Percentiles rank a stretch among this genome's conserved stretches.
Evolutionary conservation across 2,329 filamentous ascomycete species (phyloP).

Genomic region (Microdochium trichocladiopsis): DNA sequence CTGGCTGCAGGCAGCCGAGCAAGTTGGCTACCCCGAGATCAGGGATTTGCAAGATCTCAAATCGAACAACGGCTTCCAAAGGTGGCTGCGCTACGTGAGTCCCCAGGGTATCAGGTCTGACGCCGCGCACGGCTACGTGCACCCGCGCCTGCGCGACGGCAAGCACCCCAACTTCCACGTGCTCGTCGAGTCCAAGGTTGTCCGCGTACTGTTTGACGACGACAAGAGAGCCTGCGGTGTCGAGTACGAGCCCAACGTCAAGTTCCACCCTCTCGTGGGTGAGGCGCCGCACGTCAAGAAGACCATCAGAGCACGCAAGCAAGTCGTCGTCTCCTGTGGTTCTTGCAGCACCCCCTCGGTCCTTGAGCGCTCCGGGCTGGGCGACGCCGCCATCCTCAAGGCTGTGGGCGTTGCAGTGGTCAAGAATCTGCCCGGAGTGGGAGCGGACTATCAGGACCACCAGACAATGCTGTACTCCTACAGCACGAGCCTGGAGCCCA

Average conservation of each 20-base stretch:
- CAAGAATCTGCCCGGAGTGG: slow-evolving; percentile 36
- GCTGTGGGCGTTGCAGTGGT: slow-evolving; percentile 22
- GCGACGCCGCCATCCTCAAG: slow-evolving; percentile 34
- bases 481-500: slow-evolving; percentile 31
- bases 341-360: slow-evolving; percentile 34
- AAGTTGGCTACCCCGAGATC: slow-evolving; percentile 37
- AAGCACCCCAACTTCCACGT: slow-evolving; percentile 43
- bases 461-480: slow-evolving; percentile 44
- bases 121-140: slow-evolving; percentile 41
- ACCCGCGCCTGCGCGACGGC: slow-evolving; percentile 37
- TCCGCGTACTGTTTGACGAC: slow-evolving; percentile 38
- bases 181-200: slow-evolving; percentile 41
- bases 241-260: slow-evolving; percentile 37
- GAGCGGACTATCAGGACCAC: slow-evolving; percentile 42
- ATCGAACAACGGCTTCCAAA: slow-evolving; percentile 18
- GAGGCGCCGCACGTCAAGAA: slow-evolving; percentile 8
- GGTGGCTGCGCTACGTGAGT: slow-evolving; percentile 8
- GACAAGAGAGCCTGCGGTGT: slow-evolving; percentile 41
- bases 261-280: slow-evolving; percentile 19
- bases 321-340: slow-evolving; percentile 33
- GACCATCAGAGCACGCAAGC: slow-evolving; percentile 35
- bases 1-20: slow-evolving; percentile 34
- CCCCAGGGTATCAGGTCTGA: slow-evolving; percentile 44
- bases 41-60: slow-evolving; percentile 40
- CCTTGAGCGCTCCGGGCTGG: slow-evolving; percentile 45